Evolutionary conservation across 192 early-diverging fungal genomes (phyloP).

Genomic region (Coemansia sp.): DNA sequence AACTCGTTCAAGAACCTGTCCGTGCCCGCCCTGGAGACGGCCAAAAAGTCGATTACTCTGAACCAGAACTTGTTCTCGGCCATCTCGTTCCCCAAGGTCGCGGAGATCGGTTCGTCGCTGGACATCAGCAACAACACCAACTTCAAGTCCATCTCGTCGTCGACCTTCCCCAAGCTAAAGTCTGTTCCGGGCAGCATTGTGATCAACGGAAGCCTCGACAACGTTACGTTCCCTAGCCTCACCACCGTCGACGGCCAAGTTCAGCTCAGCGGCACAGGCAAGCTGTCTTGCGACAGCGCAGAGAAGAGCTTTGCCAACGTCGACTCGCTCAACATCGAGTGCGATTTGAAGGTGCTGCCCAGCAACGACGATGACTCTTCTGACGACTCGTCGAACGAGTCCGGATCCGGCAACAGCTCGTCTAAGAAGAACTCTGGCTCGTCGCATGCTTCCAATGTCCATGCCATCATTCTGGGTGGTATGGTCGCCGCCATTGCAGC

Average conservation of each 20-base stretch:
- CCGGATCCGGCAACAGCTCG: neutral
- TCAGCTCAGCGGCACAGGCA: slow-evolving; percentile 65
- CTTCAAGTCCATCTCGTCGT: slow-evolving; percentile 52
- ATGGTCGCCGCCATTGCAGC: slow-evolving; percentile 33
- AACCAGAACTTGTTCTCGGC: slow-evolving; percentile 61
- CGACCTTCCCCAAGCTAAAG: slow-evolving; percentile 59
- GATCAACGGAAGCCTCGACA: slow-evolving; percentile 64
- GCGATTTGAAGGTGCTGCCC: slow-evolving; percentile 14
- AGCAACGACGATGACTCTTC: slow-evolving; percentile 5
- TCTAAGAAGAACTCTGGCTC: slow-evolving; percentile 26
- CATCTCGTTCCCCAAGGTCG: slow-evolving; percentile 62
- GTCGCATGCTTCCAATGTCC: slow-evolving; percentile 16
- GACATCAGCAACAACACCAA: slow-evolving; percentile 67
- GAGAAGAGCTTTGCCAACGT: slow-evolving; percentile 16
- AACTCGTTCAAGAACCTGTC: slow-evolving; percentile 60
- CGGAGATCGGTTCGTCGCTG: slow-evolving; percentile 64
- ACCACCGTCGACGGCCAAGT: slow-evolving; percentile 64
- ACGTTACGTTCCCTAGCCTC: slow-evolving; percentile 60
- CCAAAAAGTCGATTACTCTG: slow-evolving; percentile 63
- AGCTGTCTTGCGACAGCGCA: slow-evolving; percentile 55
- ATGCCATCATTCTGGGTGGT: slow-evolving; percentile 28
- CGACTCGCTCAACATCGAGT: slow-evolving; percentile 32
- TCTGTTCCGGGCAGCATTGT: slow-evolving; percentile 64
- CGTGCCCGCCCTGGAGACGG: slow-evolving; percentile 47
- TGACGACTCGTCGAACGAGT: slow-evolving; percentile 5